Conservation (phyloP, 192 early-diverging fungal genomes). For the Coemansia sp. region DNA sequence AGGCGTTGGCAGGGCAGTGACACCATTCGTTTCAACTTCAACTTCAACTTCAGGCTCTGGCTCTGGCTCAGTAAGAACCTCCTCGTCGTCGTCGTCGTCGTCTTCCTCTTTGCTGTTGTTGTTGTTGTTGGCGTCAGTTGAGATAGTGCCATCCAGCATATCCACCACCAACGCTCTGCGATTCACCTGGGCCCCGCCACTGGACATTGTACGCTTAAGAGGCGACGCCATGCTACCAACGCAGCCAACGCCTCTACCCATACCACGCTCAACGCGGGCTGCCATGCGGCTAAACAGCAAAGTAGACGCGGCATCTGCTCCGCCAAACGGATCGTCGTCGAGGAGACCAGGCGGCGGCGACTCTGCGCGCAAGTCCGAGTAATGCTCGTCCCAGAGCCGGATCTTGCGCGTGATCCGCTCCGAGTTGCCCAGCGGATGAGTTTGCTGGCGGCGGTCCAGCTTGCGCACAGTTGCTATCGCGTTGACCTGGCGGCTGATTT, state of each 20-base stretch:
- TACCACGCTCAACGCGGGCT: neutral
- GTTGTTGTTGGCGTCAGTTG: neutral
- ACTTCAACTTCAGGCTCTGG: constrained; percentile 31
- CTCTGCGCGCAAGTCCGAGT: constrained; percentile 26
- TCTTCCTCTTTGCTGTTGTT: neutral
- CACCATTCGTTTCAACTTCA: constrained; percentile 11
- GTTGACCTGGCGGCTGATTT: neutral
- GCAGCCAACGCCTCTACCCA: neutral
- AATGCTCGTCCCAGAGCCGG: constrained; percentile 40
- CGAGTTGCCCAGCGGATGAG: constrained; percentile 1
- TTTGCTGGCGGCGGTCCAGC: neutral
- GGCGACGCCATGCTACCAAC: constrained; percentile 18
- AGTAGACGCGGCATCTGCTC: neutral
- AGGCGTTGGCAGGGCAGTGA: constrained; percentile 1
- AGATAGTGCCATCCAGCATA: neutral
- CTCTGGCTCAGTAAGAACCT: neutral
- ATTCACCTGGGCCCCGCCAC: neutral
- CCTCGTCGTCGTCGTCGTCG: neutral
- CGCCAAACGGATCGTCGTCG: neutral
- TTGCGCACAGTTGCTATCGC: neutral
- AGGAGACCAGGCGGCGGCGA: constrained; percentile 25
- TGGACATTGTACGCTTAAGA: constrained; percentile 38
- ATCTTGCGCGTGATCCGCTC: constrained; percentile 23
- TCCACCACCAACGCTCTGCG: neutral
- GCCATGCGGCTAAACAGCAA: constrained; percentile 2